Percentiles rank a stretch among this genome's conserved stretches.
phyloP scores from a whole-genome alignment of 108 stramenopile genomes.

The Aurantiochytrium sp. region DNA sequence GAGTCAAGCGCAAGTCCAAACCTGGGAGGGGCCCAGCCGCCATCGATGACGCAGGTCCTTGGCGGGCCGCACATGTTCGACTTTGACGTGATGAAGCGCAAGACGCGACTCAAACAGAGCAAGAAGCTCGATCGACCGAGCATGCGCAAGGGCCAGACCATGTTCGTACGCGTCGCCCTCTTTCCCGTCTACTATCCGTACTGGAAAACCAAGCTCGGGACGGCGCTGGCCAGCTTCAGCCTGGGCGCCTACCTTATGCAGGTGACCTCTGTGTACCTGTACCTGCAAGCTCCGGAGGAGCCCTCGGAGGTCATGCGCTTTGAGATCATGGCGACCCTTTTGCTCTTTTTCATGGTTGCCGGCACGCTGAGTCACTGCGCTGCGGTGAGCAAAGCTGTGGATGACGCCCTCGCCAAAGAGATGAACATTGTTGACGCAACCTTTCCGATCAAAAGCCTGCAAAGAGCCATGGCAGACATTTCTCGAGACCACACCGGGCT shows the following conservation, averaged over 20 bases:
- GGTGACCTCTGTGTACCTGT: background rate
- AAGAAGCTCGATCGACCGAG: constrained; percentile 12
- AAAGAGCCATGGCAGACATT: too few species aligned
- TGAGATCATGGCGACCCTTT: background rate
- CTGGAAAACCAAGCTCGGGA: background rate
- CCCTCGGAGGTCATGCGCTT: background rate
- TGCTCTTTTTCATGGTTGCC: background rate
- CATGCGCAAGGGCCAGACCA: background rate
- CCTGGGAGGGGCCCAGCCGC: background rate
- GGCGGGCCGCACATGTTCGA: background rate
- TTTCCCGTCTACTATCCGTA: background rate
- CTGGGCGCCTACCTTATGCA: background rate
- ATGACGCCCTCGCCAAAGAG: background rate
- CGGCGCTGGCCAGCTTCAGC: background rate
- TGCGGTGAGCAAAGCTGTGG: background rate
- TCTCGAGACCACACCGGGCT: too few species aligned
- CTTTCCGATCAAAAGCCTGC: background rate
- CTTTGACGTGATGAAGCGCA: constrained; percentile 3
- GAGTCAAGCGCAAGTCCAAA: background rate
- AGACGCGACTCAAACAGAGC: background rate
- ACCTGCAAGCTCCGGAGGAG: background rate
- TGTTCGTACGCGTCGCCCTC: background rate
- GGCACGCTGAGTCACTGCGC: background rate
- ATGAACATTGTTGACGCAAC: background rate
- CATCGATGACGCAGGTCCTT: background rate